Evolutionary conservation across 2,329 filamentous ascomycete species (phyloP).

Genomic region (Aciculosporium take): DNA sequence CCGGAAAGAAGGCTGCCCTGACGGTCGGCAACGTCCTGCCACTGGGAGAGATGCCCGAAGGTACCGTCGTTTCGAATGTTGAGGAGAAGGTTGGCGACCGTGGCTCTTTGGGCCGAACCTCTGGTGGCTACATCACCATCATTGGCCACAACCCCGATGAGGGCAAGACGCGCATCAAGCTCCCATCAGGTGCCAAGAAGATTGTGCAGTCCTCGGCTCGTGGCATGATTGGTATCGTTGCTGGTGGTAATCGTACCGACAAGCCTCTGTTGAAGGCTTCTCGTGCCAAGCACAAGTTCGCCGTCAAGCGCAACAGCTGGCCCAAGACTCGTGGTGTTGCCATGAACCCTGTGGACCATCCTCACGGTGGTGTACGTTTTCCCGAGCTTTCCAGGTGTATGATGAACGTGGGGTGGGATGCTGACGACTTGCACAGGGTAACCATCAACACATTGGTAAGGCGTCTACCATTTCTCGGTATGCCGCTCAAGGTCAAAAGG

Average conservation of each 20-base stretch:
- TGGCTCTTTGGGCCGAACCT: conserved; percentile 89
- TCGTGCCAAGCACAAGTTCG: conserved; percentile 99
- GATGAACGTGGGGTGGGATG: conserved; percentile 8
- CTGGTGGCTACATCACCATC: conserved; percentile 98
- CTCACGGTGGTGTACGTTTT: conserved; percentile 70
- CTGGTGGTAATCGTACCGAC: conserved; percentile 98
- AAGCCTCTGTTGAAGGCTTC: conserved; percentile 99
- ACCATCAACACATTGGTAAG: conserved; percentile 99
- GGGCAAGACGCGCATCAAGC: conserved; percentile 99
- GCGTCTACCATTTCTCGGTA: conserved; percentile 98
- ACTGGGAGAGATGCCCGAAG: conserved; percentile 87
- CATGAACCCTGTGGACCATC: conserved; percentile 99
- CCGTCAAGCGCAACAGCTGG: conserved; percentile 99
- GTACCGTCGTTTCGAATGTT: conserved; percentile 98
- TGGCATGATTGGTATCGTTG: conserved; percentile 99
- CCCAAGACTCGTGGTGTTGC: conserved; percentile 99
- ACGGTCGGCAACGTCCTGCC: conserved; percentile 97
- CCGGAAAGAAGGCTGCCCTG: conserved; percentile 94
- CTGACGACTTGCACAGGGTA: conserved; percentile 55
- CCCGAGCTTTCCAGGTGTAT: not conserved
- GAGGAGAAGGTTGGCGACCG: conserved; percentile 98
- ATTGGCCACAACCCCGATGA: conserved; percentile 97
- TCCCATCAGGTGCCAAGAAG: conserved; percentile 98
- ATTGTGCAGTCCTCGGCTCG: conserved; percentile 80
- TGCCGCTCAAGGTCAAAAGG: conserved; percentile 97